A percentile compares a stretch with the other conserved stretches of the same genome.
Conservation (phyloP, 352 stramenopile genomes). For the Globisporangium echinulatum region DNA sequence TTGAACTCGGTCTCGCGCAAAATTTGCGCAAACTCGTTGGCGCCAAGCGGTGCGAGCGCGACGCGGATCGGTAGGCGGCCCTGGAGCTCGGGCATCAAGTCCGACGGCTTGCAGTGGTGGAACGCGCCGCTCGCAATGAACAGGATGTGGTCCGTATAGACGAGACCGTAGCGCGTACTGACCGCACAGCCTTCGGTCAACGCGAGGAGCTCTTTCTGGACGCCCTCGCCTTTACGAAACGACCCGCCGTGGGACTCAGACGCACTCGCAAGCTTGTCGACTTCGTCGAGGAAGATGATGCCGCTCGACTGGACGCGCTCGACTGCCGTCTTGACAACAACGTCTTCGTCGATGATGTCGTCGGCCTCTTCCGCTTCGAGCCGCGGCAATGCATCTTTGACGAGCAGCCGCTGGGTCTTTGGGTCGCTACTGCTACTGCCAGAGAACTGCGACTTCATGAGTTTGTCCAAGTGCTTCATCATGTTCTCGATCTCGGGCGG, state of each 20-base stretch:
- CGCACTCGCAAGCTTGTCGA: slow-evolving; percentile 96
- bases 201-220: slow-evolving; percentile 98
- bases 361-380: slow-evolving; percentile 72
- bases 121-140: slow-evolving; percentile 97
- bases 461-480: slow-evolving; percentile 67
- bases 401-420: slow-evolving; percentile 55
- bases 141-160: slow-evolving; percentile 99
- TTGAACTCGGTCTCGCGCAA: slow-evolving; percentile 95
- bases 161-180: slow-evolving; percentile 89
- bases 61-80: slow-evolving; percentile 98
- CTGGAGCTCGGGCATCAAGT: slow-evolving; percentile 97
- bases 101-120: slow-evolving; percentile 95
- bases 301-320: slow-evolving; percentile 95
- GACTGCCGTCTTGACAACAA: slow-evolving; percentile 65
- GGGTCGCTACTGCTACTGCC: slow-evolving; percentile 13
- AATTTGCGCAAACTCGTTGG: slow-evolving; percentile 97
- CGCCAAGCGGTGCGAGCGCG: slow-evolving; percentile 94
- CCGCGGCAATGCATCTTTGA: slow-evolving; percentile 66
- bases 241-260: slow-evolving; percentile 83
- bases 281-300: slow-evolving; percentile 99
- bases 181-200: slow-evolving; percentile 96
- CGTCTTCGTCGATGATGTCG: slow-evolving; percentile 67
- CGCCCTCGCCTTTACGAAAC: slow-evolving; percentile 91
- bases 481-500: slow-evolving; percentile 76
- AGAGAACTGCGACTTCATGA: slow-evolving; percentile 51